These are phyloP conservation scores for Endocalyx cinctus DNA, from an alignment of 2,329 filamentous ascomycete genomes.

Conservation along the genomic window DNA sequence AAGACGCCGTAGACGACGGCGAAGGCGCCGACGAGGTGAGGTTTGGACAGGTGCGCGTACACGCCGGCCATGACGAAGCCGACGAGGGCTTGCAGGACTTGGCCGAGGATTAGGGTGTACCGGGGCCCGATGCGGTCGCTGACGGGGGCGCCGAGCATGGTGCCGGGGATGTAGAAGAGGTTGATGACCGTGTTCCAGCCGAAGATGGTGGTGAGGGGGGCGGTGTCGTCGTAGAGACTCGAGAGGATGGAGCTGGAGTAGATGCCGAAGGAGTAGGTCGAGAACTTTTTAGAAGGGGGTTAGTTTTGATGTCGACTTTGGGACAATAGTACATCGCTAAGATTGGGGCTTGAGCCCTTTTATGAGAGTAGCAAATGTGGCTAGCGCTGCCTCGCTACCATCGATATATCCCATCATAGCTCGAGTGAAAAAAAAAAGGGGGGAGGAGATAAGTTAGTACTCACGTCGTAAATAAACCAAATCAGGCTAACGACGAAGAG, in stretches of 20 bases:
- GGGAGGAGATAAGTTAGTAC: constrained; percentile 14
- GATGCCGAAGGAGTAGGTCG: constrained; percentile 77
- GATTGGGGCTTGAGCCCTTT: too few species aligned
- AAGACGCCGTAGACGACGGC: constrained; percentile 79
- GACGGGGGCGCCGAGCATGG: constrained; percentile 69
- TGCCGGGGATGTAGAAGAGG: constrained; percentile 82
- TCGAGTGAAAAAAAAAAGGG: too few species aligned
- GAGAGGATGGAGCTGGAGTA: constrained; percentile 73
- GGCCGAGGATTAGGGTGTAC: constrained; percentile 66
- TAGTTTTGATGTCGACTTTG: too few species aligned
- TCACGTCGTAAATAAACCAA: constrained; percentile 79
- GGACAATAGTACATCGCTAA: too few species aligned
- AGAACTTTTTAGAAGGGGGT: constrained; percentile 50
- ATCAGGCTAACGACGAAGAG: constrained; percentile 67
- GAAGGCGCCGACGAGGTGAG: constrained; percentile 66
- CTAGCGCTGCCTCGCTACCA: too few species aligned
- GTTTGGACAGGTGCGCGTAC: constrained; percentile 64
- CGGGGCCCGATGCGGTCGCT: constrained; percentile 77
- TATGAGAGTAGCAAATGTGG: too few species aligned
- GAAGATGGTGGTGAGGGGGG: constrained; percentile 70
- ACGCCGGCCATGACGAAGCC: constrained; percentile 86
- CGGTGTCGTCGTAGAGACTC: constrained; percentile 54
- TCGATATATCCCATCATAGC: too few species aligned
- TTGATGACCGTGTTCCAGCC: constrained; percentile 90
- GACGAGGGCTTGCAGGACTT: constrained; percentile 67